Base-by-base conservation (phyloP, 345 rosid genomes). In the Acer negundo region DNA sequence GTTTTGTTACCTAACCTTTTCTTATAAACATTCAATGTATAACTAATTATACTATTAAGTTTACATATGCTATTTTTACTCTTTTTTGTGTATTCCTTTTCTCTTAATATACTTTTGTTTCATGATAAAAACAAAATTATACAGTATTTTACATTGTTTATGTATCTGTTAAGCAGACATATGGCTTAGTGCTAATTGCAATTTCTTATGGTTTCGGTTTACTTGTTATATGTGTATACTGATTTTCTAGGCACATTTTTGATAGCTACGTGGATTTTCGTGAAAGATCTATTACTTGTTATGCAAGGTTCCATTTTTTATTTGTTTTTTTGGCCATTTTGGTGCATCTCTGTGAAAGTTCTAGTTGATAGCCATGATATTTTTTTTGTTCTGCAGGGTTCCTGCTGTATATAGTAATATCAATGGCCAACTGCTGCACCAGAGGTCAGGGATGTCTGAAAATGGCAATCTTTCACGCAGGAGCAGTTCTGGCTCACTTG, bases 401-500 rank as follows among this genome's bases (percentile, higher is more conserved):
- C 75, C 83, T 49, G 55, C 81, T 64, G 75, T 75, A 58, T 85
- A 76, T 84, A 38, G 71, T 78, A 78, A 77, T 71, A n/a, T 26
- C n/a, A 83, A 82, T 62, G 85, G 85, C 46, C 77, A 12, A 31
- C 75, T 76, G 67, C 83, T 67, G 69, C 86, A 70, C 75, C 84
- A 81, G 74, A 85, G 76, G 46, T 86, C 79, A 6, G 83, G 80
- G 11, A n/a, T 80, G 63, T 78, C 87, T 44, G 89, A 81, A 79
- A 75, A 82, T 68, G 83, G 84, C 66, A 67, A 61, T 80, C 62
- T 76, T 80, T 81, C 84, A 19, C 4, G 31, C 38, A 74, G 78
- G 82, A 77, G 76, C 58, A 82, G 88, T 84, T 83, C 86, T 75
- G 82, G 80, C 46, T 77, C 83, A 55, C 88, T 88, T 17, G 88